A percentile compares a stretch with the other conserved stretches of the same genome.
Conservation (phyloP, 2,329 filamentous ascomycete genomes). For the Exophiala mesophila region DNA sequence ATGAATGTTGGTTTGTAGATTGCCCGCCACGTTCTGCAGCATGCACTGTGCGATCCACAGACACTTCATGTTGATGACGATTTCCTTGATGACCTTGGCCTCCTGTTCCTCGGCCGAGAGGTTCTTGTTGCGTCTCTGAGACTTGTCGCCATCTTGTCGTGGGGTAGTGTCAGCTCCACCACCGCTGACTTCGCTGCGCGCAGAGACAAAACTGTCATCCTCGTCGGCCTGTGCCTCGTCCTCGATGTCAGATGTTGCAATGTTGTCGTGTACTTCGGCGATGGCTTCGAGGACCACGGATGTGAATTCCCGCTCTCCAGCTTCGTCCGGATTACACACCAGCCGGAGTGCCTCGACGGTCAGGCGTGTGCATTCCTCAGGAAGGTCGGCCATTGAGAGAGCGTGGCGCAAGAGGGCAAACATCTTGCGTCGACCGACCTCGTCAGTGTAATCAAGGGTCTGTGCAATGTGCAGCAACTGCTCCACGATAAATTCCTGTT, state of each 20-base stretch:
- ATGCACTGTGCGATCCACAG: slow-evolving; percentile 96
- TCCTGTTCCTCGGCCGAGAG: slow-evolving; percentile 40
- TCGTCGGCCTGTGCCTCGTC: slow-evolving; percentile 47
- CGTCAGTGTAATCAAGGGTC: slow-evolving; percentile 94
- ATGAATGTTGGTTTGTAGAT: slow-evolving; percentile 81
- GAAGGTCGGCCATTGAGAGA: slow-evolving; percentile 77
- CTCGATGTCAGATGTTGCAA: slow-evolving; percentile 47
- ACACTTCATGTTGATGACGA: slow-evolving; percentile 97
- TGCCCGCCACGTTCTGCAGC: slow-evolving; percentile 85
- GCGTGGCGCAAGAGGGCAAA: slow-evolving; percentile 83
- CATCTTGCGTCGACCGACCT: slow-evolving; percentile 93
- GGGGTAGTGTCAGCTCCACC: slow-evolving; percentile 46
- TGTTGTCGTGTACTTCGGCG: slow-evolving; percentile 92
- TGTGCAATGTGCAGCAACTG: slow-evolving; percentile 89
- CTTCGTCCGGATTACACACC: slow-evolving; percentile 63
- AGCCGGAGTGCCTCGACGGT: slow-evolving; percentile 74
- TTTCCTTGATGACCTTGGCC: slow-evolving; percentile 76
- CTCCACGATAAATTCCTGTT: slow-evolving; percentile 93
- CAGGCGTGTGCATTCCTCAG: slow-evolving; percentile 88
- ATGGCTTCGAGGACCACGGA: slow-evolving; percentile 75
- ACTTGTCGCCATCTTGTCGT: slow-evolving; percentile 30
- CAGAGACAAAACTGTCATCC: slow-evolving; percentile 92
- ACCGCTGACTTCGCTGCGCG: slow-evolving; percentile 74
- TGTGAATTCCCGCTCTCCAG: slow-evolving; percentile 48
- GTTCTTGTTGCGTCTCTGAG: slow-evolving; percentile 13